Evolutionary conservation across 495 filamentous ascomycete genomes (phyloP), one percentile per base, ranked within the genome.

Genomic region (Letharia columbiana): DNA sequence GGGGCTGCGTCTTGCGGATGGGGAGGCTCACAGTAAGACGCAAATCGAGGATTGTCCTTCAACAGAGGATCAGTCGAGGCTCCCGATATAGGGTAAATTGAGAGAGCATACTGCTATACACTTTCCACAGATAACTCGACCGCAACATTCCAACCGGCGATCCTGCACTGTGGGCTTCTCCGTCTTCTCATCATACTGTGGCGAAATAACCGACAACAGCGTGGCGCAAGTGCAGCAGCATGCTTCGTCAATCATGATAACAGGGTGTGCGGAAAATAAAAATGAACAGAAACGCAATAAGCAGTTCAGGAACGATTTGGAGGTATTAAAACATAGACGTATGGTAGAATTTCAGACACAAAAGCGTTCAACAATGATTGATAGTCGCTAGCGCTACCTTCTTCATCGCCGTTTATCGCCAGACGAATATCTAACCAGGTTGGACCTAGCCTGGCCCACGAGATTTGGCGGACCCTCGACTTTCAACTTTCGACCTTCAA

Each of bases 151-250:
- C 56, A 88, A 75, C 45, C 74, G 75, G 13, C 84, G 76, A 70
- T 85, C 75, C 39, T 77, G 71, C 5, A 77, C 74, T 15, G 78
- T 71, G n/a, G 81, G 79, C 71, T 86, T 87, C 74, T 87, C 83
- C 17, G 75, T 78, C 66, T 82, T 79, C 62, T 78, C 75, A 67
- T 80, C 73, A 69, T 79, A 79, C 2, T 72, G 65, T 49, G 73
- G 70, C 52, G 73, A 71, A 41, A 74, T 72, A n/a, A 76, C 72
- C 37, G 76, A 79, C 37, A 89, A 78, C 1, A 84, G 77, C 50
- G 75, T 77, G 44, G 87, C 84, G 73, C 87, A 90, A 33, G 86
- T 89, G 72, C 86, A 89, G 73, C 86, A 89, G 68, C 87, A 90
- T 23, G 81, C 79, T 73, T 83, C 77, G 52, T 68, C 67, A 37